Percentiles rank a stretch among this genome's conserved stretches.
phyloP scores from a whole-genome alignment of 371 early-diverging fungal genomes.

The Lichtheimia hyalospora region DNA sequence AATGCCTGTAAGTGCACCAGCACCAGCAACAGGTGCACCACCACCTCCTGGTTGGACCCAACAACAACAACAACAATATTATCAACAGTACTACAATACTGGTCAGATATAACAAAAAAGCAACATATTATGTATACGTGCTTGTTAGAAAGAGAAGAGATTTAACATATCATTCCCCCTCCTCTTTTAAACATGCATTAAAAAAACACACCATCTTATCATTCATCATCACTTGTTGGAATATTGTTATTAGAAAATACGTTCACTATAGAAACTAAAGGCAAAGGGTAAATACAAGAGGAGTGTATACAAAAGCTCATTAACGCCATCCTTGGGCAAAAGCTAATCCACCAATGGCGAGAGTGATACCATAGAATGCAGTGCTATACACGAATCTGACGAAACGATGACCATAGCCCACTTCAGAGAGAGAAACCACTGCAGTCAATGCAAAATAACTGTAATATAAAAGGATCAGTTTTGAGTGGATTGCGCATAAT shows the following conservation, averaged over 20 bases:
- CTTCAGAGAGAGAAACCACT: slow-evolving; percentile 33
- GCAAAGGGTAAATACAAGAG: no score
- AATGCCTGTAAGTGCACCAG: no score
- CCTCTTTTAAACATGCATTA: no score
- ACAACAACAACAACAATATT: slow-evolving; percentile 21
- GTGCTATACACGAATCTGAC: slow-evolving; percentile 33
- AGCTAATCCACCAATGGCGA: slow-evolving; percentile 44
- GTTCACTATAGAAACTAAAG: no score
- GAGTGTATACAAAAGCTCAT: no score
- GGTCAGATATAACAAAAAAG: slow-evolving; percentile 17
- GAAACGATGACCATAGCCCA: slow-evolving; percentile 34
- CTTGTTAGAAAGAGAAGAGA: background rate
- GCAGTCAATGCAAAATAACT: slow-evolving; percentile 40
- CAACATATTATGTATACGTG: background rate
- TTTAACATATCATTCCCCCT: no score
- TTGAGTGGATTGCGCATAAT: background rate
- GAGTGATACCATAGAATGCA: slow-evolving; percentile 34
- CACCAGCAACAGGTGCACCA: background rate
- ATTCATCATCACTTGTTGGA: no score
- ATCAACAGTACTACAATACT: slow-evolving; percentile 26
- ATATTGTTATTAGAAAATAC: no score
- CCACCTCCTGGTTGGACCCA: slow-evolving; percentile 8
- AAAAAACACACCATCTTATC: no score
- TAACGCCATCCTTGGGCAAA: slow-evolving; percentile 30
- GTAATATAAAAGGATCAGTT: background rate